These are phyloP conservation scores for Kodamaea leandrae DNA, from an alignment of 805 yeast species.

Conservation along the genomic window DNA sequence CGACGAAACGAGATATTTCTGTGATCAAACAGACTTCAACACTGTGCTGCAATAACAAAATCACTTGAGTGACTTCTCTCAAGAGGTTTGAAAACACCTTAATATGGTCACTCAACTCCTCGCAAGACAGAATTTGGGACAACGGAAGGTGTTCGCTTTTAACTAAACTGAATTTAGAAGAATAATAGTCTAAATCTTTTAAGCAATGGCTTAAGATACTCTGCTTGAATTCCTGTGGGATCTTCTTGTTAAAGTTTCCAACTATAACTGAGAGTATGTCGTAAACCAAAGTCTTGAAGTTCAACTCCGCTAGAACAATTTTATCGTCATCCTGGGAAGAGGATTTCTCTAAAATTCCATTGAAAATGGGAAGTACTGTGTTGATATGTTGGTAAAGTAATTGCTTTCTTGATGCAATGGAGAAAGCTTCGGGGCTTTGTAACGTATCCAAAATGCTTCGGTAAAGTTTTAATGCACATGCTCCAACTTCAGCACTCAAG, in stretches of 20 bases:
- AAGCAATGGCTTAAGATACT: conserved; percentile 16
- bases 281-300: conserved; percentile 28
- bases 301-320: conserved; percentile 16
- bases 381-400: conserved; percentile 28
- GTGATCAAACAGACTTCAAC: conserved; percentile 19
- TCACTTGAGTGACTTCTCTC: conserved; percentile 31
- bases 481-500: conserved; percentile 38
- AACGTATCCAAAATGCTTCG: conserved; percentile 53
- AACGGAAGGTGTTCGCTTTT: not conserved
- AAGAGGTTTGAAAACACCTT: conserved; percentile 21
- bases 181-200: conserved; percentile 22
- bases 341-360: conserved; percentile 14
- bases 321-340: not conserved
- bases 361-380: conserved; percentile 18
- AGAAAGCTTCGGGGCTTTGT: conserved; percentile 48
- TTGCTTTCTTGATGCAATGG: conserved; percentile 32
- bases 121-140: conserved; percentile 8
- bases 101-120: conserved; percentile 20
- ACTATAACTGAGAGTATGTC: conserved; percentile 22
- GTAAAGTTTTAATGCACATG: conserved; percentile 51
- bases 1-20: not conserved
- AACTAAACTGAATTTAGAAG: conserved; percentile 1
- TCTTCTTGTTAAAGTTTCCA: conserved; percentile 27
- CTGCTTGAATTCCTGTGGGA: conserved; percentile 18
- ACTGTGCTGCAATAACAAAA: conserved; percentile 30